Evolutionary conservation across 768 basidiomycete species (phyloP), one percentile per base, ranked within the genome.

Genomic region (Coprinellus micaceus): DNA sequence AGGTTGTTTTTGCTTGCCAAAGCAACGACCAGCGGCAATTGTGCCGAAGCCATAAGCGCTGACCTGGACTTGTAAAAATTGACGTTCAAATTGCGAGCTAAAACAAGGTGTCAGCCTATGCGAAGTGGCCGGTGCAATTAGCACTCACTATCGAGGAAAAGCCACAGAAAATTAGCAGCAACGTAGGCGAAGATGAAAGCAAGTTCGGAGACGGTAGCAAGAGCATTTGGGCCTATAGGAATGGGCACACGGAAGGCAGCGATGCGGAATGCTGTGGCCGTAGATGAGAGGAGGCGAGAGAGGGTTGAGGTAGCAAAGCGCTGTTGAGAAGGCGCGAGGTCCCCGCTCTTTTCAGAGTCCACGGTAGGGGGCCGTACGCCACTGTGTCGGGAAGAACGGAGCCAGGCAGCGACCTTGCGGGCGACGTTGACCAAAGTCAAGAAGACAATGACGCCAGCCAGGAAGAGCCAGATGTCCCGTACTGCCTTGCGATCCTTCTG

Each of bases 1-100:
- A 82, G 58, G 60, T 82, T 83, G 63, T 84, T 84, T 69, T 84
- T 84, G 15, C 78, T 79, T 1, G 80, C 81, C 9, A 84, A 67
- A 4, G 78, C 79, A 11, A 82, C 77, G 44, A 84, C 74, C 52
- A 82, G 69, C 6, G 81, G 77, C 1, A 82, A 69, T 60, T 83
- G 78, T 52, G 70, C 73, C 26, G 77, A 73, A 2, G 76, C 77
- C 24, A 78, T 60, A 58, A 75, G 74, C 1, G 76, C 78, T 10
- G 77, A 69, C 30, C 72, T 64, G 45, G 71, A 68, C 62, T 73
- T 66, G 52, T 70, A 72, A 52, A 71, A 69, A 63, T 63, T 66
- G 39, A 66, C 67, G 60, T 63, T 66, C 53, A 71, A 65, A 57
- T 68, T 63, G 19, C 64, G 66, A 49, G 72, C 72, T 73, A 66